Evolutionary conservation across 2,329 filamentous ascomycete genomes (phyloP).

Genomic region (Aspergillus quadrilineatus): DNA sequence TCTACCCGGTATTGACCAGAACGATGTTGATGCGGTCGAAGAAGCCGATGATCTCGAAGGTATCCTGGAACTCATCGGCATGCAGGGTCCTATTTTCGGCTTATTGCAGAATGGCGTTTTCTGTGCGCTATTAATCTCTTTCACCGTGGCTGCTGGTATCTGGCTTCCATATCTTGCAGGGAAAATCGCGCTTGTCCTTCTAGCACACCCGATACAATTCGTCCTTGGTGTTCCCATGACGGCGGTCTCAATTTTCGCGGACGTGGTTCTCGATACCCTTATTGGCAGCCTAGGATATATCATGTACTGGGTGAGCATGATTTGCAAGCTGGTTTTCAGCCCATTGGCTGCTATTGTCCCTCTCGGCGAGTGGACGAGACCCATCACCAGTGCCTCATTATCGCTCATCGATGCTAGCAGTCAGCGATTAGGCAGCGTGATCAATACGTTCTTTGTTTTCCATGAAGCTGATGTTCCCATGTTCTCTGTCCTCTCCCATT

Average conservation of each 20-base stretch:
- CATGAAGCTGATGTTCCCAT: constrained; percentile 65
- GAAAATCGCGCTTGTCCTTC: constrained; percentile 74
- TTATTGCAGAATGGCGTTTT: constrained; percentile 95
- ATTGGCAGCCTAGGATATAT: constrained; percentile 63
- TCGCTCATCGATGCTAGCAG: constrained; percentile 45
- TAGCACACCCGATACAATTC: constrained; percentile 73
- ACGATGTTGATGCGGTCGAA: constrained; percentile 56
- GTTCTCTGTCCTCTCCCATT: constrained; percentile 74
- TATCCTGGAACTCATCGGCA: constrained; percentile 91
- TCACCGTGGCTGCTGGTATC: constrained; percentile 80
- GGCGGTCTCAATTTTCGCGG: constrained; percentile 70
- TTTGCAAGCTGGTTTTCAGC: constrained; percentile 33
- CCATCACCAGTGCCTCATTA: constrained; percentile 41
- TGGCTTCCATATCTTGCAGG: constrained; percentile 92
- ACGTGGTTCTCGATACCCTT: constrained; percentile 72
- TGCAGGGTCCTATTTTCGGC: constrained; percentile 87
- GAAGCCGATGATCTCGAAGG: constrained; percentile 95
- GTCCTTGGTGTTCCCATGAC: constrained; percentile 68
- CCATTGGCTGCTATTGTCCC: constrained; percentile 38
- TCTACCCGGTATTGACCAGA: constrained; percentile 56
- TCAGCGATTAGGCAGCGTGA: constrained; percentile 38
- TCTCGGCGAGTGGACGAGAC: constrained; percentile 35
- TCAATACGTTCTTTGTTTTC: constrained; percentile 42
- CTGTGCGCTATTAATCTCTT: constrained; percentile 82
- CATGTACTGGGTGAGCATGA: constrained; percentile 41